Percentiles rank a stretch among this genome's conserved stretches.
phyloP scores from a whole-genome alignment of 169 alveolate genomes.

The Plasmodium malariae region DNA sequence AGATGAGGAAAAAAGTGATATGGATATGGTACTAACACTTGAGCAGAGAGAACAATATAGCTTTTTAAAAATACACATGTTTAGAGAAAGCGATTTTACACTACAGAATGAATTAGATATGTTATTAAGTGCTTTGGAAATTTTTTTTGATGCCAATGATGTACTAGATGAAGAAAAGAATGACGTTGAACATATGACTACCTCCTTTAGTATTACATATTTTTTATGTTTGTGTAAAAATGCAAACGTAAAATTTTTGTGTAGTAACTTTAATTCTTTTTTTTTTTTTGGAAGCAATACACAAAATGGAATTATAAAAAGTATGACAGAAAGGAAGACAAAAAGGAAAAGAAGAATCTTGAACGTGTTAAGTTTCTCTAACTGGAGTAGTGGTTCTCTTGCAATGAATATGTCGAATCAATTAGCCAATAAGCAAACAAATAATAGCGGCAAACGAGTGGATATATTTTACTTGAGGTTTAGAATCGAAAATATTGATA shows the following conservation, averaged over 20 bases:
- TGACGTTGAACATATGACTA: background rate
- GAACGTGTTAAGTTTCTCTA: background rate
- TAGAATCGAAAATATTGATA: background rate
- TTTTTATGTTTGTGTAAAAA: slow-evolving; percentile 4
- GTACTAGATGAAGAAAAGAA: background rate
- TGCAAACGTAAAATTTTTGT: background rate
- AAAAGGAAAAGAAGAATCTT: background rate
- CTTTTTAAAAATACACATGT: background rate
- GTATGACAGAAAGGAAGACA: background rate
- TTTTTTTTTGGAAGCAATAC: background rate
- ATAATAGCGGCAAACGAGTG: background rate
- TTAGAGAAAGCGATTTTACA: background rate
- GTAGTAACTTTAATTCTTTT: background rate
- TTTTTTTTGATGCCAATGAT: slow-evolving; percentile 9
- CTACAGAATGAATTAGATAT: slow-evolving; percentile 11
- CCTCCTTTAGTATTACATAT: slow-evolving; percentile 14
- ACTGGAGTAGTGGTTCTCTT: background rate
- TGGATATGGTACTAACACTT: too few relatives aligned
- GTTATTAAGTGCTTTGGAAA: slow-evolving; percentile 7
- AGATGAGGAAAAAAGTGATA: too few relatives aligned
- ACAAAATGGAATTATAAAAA: too few relatives aligned
- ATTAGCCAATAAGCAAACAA: background rate
- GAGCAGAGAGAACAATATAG: too few relatives aligned
- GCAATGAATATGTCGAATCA: background rate
- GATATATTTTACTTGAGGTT: background rate